These are phyloP conservation scores for Penicillium sp. DNA, from an alignment of 2,329 filamentous ascomycete genomes.

Conservation along the genomic window DNA sequence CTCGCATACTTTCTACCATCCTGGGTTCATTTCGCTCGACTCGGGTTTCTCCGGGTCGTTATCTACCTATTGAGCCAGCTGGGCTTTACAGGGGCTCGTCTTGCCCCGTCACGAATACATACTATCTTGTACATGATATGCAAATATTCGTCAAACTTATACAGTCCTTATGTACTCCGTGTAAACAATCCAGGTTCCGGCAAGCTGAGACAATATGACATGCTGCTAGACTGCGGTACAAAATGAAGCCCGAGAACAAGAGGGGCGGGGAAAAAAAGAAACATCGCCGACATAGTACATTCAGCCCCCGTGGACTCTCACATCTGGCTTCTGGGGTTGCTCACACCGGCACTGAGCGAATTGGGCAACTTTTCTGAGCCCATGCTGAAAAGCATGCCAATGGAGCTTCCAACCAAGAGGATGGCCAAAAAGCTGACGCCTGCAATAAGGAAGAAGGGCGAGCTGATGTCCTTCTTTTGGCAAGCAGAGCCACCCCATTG, in stretches of 20 bases:
- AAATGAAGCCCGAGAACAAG: background rate
- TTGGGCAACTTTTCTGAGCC: conserved; percentile 86
- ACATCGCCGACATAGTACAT: background rate
- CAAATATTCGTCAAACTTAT: background rate
- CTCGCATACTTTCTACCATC: background rate
- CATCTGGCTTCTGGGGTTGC: conserved; percentile 59
- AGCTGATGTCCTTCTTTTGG: conserved; percentile 87
- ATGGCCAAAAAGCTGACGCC: conserved; percentile 72
- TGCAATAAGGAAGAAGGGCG: conserved; percentile 83
- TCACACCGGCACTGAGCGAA: conserved; percentile 94
- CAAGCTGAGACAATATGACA: background rate
- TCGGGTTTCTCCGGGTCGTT: background rate
- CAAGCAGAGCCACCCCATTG: conserved; percentile 85
- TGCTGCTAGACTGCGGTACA: background rate
- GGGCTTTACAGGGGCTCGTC: background rate
- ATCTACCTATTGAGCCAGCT: background rate
- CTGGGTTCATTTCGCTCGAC: background rate
- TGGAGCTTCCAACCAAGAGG: conserved; percentile 66
- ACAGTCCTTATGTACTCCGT: background rate
- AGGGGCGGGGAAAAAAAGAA: background rate
- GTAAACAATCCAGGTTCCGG: background rate
- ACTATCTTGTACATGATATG: background rate
- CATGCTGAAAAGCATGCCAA: conserved; percentile 79
- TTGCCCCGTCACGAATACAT: background rate
- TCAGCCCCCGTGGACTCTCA: conserved; percentile 17